Evolutionary conservation across 495 filamentous ascomycete genomes (phyloP).

Genomic region (Neurospora sp.): DNA sequence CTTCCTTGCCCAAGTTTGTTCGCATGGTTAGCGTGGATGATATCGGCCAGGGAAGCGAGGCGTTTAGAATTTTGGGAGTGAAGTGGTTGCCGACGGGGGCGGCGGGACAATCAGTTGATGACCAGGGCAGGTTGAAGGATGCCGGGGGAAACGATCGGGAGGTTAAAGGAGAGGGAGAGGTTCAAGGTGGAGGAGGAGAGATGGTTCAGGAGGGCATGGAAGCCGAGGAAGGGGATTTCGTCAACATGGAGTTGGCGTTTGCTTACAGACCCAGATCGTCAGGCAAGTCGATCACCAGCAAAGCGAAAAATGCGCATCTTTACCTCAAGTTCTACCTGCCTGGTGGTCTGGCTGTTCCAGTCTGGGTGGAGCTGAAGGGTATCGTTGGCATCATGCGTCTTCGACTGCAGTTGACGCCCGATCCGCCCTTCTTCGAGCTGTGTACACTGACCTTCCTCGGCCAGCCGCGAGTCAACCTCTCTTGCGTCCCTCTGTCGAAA

Average conservation of each 20-base stretch:
- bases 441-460: conserved; percentile 65
- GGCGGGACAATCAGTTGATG: conserved; percentile 45
- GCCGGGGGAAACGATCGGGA: conserved; percentile 38
- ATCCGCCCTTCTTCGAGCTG: conserved; percentile 61
- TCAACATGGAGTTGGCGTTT: conserved; percentile 61
- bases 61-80: conserved; percentile 52
- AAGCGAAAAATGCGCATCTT: conserved; percentile 60
- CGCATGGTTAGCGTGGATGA: conserved; percentile 62
- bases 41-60: conserved; percentile 58
- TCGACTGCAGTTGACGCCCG: conserved; percentile 57
- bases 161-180: conserved; percentile 32
- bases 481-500: conserved; percentile 56
- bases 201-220: conserved; percentile 53
- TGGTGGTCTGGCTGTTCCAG: conserved; percentile 46
- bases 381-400: conserved; percentile 55
- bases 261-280: conserved; percentile 53
- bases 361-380: conserved; percentile 64
- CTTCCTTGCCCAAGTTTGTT: conserved; percentile 50
- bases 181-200: conserved; percentile 22
- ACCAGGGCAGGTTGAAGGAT: conserved; percentile 38
- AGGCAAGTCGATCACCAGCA: conserved; percentile 44
- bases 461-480: conserved; percentile 62
- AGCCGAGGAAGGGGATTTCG: conserved; percentile 63
- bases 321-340: conserved; percentile 59
- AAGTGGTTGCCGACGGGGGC: conserved; percentile 58